These are phyloP conservation scores for Calonectria ilicicola DNA, from an alignment of 2,329 filamentous ascomycete species.

Conservation along the genomic window DNA sequence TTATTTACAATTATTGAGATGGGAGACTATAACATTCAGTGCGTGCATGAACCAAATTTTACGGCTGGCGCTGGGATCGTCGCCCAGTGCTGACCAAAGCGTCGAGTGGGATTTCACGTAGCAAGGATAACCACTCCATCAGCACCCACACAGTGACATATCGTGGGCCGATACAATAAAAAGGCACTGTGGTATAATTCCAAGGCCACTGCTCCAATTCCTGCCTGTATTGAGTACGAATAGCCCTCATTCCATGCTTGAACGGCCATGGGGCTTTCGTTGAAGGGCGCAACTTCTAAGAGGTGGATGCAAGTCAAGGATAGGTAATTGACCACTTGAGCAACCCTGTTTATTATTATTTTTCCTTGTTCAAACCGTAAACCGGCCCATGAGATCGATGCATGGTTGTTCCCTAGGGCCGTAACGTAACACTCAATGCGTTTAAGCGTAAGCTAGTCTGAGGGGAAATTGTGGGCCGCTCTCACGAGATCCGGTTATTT, in stretches of 20 bases:
- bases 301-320: background rate
- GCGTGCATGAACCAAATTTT: no score
- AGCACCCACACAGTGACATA: no score
- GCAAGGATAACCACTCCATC: background rate
- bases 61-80: background rate
- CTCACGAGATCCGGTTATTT: conserved; percentile 5
- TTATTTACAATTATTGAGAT: no score
- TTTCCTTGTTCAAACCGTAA: background rate
- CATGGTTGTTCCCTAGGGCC: background rate
- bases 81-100: no score
- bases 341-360: background rate
- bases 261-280: no score
- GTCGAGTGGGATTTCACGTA: background rate
- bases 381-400: background rate
- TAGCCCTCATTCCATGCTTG: no score
- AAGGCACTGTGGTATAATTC: background rate
- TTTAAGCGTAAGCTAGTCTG: background rate
- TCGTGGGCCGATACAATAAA: background rate
- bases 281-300: background rate
- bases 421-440: background rate
- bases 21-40: no score
- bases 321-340: background rate
- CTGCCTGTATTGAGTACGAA: background rate
- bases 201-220: background rate
- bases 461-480: conserved; percentile 8